phyloP scores from a whole-genome alignment of 805 yeast species.

The Candida peoriensis region DNA sequence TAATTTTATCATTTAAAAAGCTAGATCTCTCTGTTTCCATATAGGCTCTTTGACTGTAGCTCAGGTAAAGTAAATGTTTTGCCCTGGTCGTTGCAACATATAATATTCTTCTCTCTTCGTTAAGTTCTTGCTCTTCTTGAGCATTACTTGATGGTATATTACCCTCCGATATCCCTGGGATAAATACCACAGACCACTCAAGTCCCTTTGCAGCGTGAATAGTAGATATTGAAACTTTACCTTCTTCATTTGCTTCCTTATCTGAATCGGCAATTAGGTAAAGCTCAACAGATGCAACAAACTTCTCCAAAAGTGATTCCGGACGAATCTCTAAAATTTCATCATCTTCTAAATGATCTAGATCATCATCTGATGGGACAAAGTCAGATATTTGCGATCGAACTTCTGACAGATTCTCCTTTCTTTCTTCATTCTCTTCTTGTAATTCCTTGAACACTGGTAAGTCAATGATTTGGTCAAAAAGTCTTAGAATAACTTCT shows the following conservation, averaged over 20 bases:
- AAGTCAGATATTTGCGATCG: constrained; percentile 31
- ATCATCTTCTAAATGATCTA: background rate
- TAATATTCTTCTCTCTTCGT: constrained; percentile 80
- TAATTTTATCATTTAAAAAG: constrained; percentile 12
- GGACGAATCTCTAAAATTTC: constrained; percentile 2
- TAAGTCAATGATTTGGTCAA: constrained; percentile 9
- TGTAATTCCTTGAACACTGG: constrained; percentile 5
- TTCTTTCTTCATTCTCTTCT: constrained; percentile 25
- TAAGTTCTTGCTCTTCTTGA: constrained; percentile 29
- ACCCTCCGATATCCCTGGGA: constrained; percentile 67
- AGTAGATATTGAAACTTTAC: constrained; percentile 60
- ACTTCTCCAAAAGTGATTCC: constrained; percentile 25
- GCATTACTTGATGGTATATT: constrained; percentile 57
- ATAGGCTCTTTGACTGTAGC: constrained; percentile 10
- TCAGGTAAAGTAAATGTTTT: constrained; percentile 46
- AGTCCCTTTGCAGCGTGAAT: constrained; percentile 91
- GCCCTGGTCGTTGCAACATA: constrained; percentile 92
- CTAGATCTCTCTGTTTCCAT: constrained; percentile 3
- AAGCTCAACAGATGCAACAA: constrained; percentile 32
- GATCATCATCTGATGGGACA: constrained; percentile 27
- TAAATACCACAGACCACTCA: constrained; percentile 92
- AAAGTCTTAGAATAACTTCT: constrained; percentile 5
- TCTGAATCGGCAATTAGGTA: constrained; percentile 25
- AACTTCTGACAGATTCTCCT: constrained; percentile 37
- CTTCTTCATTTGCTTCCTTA: constrained; percentile 18